Evolutionary conservation across 345 rosid species (phyloP), one percentile per base, ranked within the genome.

Genomic region (Pugionium dolabratum): DNA sequence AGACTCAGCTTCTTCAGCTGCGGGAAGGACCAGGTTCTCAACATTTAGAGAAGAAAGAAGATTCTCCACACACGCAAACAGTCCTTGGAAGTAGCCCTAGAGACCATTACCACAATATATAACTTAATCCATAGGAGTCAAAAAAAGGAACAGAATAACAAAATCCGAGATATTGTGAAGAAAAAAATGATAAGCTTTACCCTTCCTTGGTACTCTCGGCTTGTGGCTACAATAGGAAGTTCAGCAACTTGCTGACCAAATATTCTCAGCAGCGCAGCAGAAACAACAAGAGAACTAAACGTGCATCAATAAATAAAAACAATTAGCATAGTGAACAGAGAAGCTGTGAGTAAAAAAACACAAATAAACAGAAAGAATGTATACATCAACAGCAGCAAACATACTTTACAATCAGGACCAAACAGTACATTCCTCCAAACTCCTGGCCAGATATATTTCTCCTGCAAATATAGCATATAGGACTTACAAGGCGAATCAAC

Each of bases 391-490:
- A 56, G 6, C 54, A 51, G 28, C 44, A 44, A 43, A 58, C 82
- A 40, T 87, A 95, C 99, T 83, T 87, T 65, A 87, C 83, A 6
- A 74, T 83, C 75, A 95, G 74, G 66, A 89, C 86, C 62, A 95
- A 76, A 62, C 90, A 87, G 64, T 89, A 89, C 84, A 91, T 84
- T 66, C 97, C 95, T 50, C 92, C 91, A 65, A 95, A 95, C 72
- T 95, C 99, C 75, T 95, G 99, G 29, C 96, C 99, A n/a, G 91
- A 89, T 66, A 95, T 91, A 76, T 91, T 91, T 73, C 91, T 82
- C 86, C 99, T 95, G 87, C 73, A 79, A 59, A 48, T 29, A 69
- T 41, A 35, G 60, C 44, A 39, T 1, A 70, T 18, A 18, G 35
- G 34, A 37, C 59, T 43, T 40, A 66, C 42, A 47, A 59, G 60